Conservation (phyloP, 306 rosid species). For the Fragaria nilgerrensis region DNA sequence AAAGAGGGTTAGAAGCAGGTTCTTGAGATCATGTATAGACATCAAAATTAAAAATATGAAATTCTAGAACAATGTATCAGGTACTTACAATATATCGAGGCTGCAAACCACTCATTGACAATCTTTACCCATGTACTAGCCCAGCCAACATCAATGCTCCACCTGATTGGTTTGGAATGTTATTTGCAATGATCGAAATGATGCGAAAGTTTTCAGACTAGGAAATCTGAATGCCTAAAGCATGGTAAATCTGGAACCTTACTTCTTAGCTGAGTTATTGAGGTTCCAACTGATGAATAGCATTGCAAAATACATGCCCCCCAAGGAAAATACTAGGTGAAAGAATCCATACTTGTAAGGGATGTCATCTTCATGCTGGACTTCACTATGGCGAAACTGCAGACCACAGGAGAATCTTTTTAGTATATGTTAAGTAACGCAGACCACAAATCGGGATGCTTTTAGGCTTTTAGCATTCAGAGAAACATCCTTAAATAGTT, state of each 20-base stretch:
- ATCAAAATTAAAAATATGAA: neutral
- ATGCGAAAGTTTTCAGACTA: neutral
- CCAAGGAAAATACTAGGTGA: constrained; percentile 80
- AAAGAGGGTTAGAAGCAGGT: neutral
- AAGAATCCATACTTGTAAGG: constrained; percentile 80
- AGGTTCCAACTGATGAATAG: constrained; percentile 93
- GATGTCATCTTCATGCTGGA: constrained; percentile 52
- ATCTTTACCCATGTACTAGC: constrained; percentile 84
- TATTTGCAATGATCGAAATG: neutral
- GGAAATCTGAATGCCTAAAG: neutral
- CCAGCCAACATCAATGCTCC: constrained; percentile 97
- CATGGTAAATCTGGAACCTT: constrained; percentile 22
- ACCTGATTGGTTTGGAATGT: constrained; percentile 45
- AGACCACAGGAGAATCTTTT: neutral
- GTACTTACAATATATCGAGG: constrained; percentile 72
- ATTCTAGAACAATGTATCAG: neutral
- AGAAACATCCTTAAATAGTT: neutral
- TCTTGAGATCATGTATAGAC: neutral
- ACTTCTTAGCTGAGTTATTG: constrained; percentile 67
- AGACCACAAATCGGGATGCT: neutral
- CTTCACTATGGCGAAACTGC: constrained; percentile 59
- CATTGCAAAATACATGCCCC: constrained; percentile 92
- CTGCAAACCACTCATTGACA: constrained; percentile 88
- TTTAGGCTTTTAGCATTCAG: neutral
- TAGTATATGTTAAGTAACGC: neutral